Conservation (phyloP, 495 filamentous ascomycete genomes). For the Bathelium albidoporum region DNA sequence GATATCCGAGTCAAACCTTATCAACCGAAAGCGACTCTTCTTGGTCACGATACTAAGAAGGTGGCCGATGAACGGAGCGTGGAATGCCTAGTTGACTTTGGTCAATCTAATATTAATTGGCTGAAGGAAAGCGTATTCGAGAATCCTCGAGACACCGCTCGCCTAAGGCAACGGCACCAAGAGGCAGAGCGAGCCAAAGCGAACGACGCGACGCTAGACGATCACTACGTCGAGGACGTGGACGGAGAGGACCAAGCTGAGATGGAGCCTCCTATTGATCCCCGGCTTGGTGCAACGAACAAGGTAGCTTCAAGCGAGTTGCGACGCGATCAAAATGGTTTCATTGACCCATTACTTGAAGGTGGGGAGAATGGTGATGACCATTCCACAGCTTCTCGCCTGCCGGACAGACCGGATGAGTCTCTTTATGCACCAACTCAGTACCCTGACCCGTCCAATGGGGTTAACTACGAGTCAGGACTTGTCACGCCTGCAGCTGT, state of each 20-base stretch:
- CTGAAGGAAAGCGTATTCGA: constrained; percentile 47
- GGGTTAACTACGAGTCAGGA: neutral
- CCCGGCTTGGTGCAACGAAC: constrained; percentile 29
- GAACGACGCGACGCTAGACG: constrained; percentile 33
- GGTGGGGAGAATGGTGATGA: constrained; percentile 8
- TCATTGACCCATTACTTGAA: constrained; percentile 13
- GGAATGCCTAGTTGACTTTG: constrained; percentile 77
- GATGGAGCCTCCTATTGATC: constrained; percentile 41
- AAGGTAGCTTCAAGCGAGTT: neutral
- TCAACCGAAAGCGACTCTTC: constrained; percentile 67
- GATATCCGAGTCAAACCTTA: constrained; percentile 55
- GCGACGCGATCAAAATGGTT: constrained; percentile 2
- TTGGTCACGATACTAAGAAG: constrained; percentile 80
- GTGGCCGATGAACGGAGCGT: constrained; percentile 83
- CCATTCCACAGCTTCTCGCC: constrained; percentile 5
- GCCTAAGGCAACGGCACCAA: constrained; percentile 38
- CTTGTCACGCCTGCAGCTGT: constrained; percentile 27
- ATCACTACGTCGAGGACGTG: constrained; percentile 30
- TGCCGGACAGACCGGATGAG: neutral
- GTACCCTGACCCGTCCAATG: neutral
- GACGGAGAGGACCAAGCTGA: constrained; percentile 20
- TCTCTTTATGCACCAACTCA: neutral
- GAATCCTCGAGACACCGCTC: constrained; percentile 32
- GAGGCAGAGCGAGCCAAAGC: constrained; percentile 42
- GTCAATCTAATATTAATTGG: constrained; percentile 71